These are phyloP conservation scores for Lipomyces sp. DNA, from an alignment of 805 yeast genomes.

Conservation along the genomic window DNA sequence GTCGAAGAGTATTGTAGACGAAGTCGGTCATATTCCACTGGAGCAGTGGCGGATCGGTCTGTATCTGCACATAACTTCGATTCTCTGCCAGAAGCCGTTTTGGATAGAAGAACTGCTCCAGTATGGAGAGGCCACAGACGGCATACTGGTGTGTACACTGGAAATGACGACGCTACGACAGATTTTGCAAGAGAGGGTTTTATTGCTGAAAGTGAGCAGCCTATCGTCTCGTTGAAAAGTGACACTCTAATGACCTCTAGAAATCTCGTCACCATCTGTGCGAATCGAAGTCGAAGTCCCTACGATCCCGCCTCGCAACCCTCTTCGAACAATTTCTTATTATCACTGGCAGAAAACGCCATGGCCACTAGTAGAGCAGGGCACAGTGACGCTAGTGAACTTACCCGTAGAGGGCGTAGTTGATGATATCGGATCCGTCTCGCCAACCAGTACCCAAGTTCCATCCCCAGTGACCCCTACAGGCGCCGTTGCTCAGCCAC, in stretches of 20 bases:
- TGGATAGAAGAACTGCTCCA: not conserved
- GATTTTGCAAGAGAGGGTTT: not conserved
- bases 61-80: not conserved
- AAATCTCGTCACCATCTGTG: not conserved
- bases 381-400: conserved; percentile 1
- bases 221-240: not conserved
- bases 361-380: not conserved
- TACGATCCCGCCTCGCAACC: not conserved
- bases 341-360: not conserved
- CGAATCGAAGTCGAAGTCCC: not conserved
- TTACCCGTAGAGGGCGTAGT: not conserved
- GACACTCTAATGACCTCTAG: not conserved
- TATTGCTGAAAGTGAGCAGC: not conserved
- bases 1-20: not conserved
- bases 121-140: not conserved
- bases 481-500: not conserved
- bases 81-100: not conserved
- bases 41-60: not conserved
- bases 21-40: not conserved
- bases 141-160: not conserved
- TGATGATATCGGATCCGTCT: not conserved
- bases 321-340: not conserved
- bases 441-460: not conserved
- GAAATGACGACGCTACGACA: not conserved
- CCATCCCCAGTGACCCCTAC: not conserved